Base-by-base conservation (phyloP, 306 rosid species). In the Trifolium pratense region DNA sequence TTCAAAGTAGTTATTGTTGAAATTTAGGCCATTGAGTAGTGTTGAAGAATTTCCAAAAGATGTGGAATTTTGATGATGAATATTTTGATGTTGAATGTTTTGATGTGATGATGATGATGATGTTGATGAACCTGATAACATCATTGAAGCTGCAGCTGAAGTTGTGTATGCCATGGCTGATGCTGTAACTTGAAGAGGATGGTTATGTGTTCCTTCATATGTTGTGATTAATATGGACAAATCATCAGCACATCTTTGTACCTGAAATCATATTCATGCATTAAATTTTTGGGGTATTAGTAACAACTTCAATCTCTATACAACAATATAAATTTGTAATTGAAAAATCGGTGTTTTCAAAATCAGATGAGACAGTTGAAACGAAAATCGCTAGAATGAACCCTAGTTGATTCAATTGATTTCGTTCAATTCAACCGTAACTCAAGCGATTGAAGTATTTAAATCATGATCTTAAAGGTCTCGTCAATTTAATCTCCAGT, bases 161-260 rank as follows among this genome's bases (percentile, higher is more conserved):
- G 96, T 92, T 25, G 95, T 85, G 83, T 93, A 92, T 31, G 96
- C 96, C 89, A 90, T 92, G 25, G 92, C 89, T 29, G 92, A 74
- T 84, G 96, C 95, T 67, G 98, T 79, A 34, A 86, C 81, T 1
- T 96, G 86, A 76, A 92, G 92, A 5, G 95, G 91, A 62, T 92
- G 98, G 65, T 88, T 90, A 72, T 92, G 98, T 5, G 81, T 78
- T 76, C 98, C 96, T 87, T 92, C 98, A 56, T 90, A 92, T 25
- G 96, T 92, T n/a, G 91, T 90, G 68, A 87, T 87, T 67, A 92
- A 86, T 79, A 90, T 87, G 68, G 98, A 82, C 79, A 87, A 71
- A 68, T 92, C 98, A 1, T 92, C 86, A 1, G 88, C 87, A 73
- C 90, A 87, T 78, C 96, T 88, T 84, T 92, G 98, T 16, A 92